These are phyloP conservation scores for Candida sanyaensis DNA, from an alignment of 1,139 yeast species.

Conservation along the genomic window DNA sequence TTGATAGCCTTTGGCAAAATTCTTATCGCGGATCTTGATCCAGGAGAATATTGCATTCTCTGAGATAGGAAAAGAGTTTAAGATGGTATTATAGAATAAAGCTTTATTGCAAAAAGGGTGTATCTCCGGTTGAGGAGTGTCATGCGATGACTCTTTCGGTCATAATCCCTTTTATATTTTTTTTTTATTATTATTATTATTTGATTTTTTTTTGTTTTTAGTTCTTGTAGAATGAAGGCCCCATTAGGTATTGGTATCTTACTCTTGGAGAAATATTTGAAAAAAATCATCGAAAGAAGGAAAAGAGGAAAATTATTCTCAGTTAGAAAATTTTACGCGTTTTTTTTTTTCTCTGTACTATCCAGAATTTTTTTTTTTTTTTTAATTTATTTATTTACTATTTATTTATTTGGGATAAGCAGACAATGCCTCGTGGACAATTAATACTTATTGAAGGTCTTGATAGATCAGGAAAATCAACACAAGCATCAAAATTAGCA, in stretches of 20 bases:
- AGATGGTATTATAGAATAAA: slow-evolving; percentile 28
- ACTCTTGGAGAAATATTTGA: neutral
- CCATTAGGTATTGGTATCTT: neutral
- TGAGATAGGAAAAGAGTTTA: slow-evolving; percentile 8
- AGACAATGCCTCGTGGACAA: slow-evolving; percentile 53
- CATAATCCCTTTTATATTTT: slow-evolving; percentile 44
- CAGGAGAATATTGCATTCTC: slow-evolving; percentile 12
- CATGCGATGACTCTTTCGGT: slow-evolving; percentile 44
- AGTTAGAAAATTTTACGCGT: neutral
- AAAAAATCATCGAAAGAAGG: too few relatives aligned
- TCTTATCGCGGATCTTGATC: slow-evolving; percentile 5
- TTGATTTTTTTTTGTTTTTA: too few relatives aligned
- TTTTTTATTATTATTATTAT: neutral
- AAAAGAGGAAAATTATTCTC: too few relatives aligned
- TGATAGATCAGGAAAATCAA: slow-evolving; percentile 93
- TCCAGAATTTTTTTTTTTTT: neutral
- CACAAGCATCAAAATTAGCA: slow-evolving; percentile 65
- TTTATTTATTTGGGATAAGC: neutral
- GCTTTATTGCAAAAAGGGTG: slow-evolving; percentile 29
- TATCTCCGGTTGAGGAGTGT: slow-evolving; percentile 50
- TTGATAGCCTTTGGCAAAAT: slow-evolving; percentile 33
- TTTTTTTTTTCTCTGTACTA: neutral
- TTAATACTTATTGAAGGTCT: slow-evolving; percentile 88
- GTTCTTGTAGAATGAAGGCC: too few relatives aligned
- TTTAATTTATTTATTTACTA: neutral